A percentile compares a stretch with the other conserved stretches of the same genome.
Conservation (phyloP, 352 stramenopile genomes). For the Pythium biforme region DNA sequence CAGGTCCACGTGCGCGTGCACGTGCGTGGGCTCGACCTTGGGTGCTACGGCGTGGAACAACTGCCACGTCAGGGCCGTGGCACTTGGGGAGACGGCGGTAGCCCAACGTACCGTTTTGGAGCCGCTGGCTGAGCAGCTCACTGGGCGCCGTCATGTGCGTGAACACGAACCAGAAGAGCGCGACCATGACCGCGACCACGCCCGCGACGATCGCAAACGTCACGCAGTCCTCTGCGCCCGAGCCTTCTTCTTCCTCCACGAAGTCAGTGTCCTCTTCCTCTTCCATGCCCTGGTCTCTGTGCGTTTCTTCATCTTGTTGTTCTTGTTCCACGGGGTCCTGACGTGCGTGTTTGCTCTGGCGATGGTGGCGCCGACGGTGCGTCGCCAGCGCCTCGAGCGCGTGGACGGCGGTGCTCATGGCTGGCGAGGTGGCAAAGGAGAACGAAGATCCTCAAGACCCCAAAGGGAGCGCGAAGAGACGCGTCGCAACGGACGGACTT, state of each 20-base stretch:
- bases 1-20: slow-evolving; percentile 34
- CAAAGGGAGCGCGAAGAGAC: slow-evolving; percentile 9
- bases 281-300: too few species aligned
- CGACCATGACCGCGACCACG: slow-evolving; percentile 18
- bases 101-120: slow-evolving; percentile 22
- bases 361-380: neutral
- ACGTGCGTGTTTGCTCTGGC: neutral
- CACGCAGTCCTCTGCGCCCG: slow-evolving; percentile 17
- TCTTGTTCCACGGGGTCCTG: neutral
- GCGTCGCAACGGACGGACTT: neutral
- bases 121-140: slow-evolving; percentile 15
- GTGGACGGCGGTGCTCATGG: slow-evolving; percentile 8
- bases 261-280: slow-evolving; percentile 9
- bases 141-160: slow-evolving; percentile 16
- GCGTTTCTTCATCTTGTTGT: neutral
- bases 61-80: neutral
- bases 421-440: neutral
- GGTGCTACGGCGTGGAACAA: slow-evolving; percentile 13
- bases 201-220: slow-evolving; percentile 19
- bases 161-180: slow-evolving; percentile 25
- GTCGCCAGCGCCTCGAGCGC: slow-evolving; percentile 4
- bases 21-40: slow-evolving; percentile 36
- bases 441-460: neutral
- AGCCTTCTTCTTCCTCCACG: neutral
- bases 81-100: too few species aligned